Conservation (phyloP, 192 early-diverging fungal species). For the Glomus cerebriforme region DNA sequence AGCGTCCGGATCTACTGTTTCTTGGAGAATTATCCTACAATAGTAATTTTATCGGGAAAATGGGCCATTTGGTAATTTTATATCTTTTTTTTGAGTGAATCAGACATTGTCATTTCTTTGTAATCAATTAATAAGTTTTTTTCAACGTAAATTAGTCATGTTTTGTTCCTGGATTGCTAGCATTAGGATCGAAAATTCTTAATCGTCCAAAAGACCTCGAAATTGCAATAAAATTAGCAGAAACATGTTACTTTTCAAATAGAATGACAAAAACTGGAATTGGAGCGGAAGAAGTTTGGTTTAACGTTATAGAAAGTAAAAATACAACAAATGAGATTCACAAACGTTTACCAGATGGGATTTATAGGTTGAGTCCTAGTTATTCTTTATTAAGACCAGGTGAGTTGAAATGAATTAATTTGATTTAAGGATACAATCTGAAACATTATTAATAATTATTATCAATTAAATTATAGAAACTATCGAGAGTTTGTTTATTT, state of each 20-base stretch:
- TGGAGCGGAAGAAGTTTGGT: slow-evolving; percentile 48
- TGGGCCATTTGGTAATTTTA: slow-evolving; percentile 41
- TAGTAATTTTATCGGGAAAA: slow-evolving; percentile 16
- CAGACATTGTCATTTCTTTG: not conserved
- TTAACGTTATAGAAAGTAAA: not conserved
- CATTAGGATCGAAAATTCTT: slow-evolving; percentile 48
- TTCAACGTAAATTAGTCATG: slow-evolving; percentile 46
- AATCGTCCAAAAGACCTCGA: slow-evolving; percentile 39
- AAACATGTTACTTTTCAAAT: slow-evolving; percentile 54
- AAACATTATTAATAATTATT: too few species aligned
- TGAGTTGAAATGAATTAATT: too few species aligned
- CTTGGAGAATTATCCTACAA: slow-evolving; percentile 26
- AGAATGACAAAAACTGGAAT: slow-evolving; percentile 48
- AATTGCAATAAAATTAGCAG: slow-evolving; percentile 43
- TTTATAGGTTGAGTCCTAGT: not conserved
- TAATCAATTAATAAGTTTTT: slow-evolving; percentile 26
- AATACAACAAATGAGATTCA: slow-evolving; percentile 4
- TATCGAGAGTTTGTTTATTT: slow-evolving; percentile 71
- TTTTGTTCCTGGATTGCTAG: slow-evolving; percentile 53
- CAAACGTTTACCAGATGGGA: slow-evolving; percentile 24
- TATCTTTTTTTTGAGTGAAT: not conserved
- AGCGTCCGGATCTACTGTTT: slow-evolving; percentile 31
- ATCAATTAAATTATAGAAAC: slow-evolving; percentile 49
- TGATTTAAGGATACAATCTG: not conserved
- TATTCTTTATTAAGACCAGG: not conserved